These are phyloP conservation scores for Amphicarpaea edgeworthii DNA, from an alignment of 306 rosid species.

Conservation along the genomic window DNA sequence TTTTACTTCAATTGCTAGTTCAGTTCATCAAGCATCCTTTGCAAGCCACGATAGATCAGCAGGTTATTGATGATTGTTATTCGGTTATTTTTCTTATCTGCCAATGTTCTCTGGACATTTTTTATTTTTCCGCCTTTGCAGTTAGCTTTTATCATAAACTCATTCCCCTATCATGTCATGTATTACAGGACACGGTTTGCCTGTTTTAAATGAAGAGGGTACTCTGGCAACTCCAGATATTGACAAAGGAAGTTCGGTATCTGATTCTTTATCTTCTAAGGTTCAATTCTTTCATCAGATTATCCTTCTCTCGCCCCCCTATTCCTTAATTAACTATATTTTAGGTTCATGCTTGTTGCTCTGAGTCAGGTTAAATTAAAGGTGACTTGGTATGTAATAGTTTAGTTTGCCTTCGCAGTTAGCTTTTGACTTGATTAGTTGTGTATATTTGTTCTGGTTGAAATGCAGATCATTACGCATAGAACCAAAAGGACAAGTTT, in stretches of 20 bases:
- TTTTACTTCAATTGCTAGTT: slow-evolving; percentile 78
- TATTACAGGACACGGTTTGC: slow-evolving; percentile 77
- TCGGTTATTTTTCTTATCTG: background rate
- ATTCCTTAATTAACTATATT: background rate
- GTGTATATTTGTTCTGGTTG: slow-evolving; percentile 13
- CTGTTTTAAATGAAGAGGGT: slow-evolving; percentile 91
- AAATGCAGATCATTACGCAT: slow-evolving; percentile 16
- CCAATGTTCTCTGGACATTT: slow-evolving; percentile 19
- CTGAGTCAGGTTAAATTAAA: slow-evolving; percentile 8
- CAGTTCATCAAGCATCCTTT: slow-evolving; percentile 74
- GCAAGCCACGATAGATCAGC: slow-evolving; percentile 58
- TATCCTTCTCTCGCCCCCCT: background rate
- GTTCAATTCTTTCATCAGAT: slow-evolving; percentile 47
- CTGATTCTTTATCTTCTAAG: slow-evolving; percentile 77
- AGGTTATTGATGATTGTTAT: slow-evolving; percentile 57
- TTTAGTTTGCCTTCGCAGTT: too few species aligned
- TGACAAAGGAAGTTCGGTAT: slow-evolving; percentile 62
- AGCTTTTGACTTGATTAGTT: background rate
- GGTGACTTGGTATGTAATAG: background rate
- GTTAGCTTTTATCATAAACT: slow-evolving; percentile 28
- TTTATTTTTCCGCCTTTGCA: slow-evolving; percentile 29
- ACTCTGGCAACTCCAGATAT: slow-evolving; percentile 64
- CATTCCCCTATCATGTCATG: slow-evolving; percentile 39
- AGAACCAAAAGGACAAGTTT: background rate
- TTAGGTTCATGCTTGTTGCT: slow-evolving; percentile 12